phyloP scores from a whole-genome alignment of 805 yeast genomes.

The Candida nanaspora region DNA sequence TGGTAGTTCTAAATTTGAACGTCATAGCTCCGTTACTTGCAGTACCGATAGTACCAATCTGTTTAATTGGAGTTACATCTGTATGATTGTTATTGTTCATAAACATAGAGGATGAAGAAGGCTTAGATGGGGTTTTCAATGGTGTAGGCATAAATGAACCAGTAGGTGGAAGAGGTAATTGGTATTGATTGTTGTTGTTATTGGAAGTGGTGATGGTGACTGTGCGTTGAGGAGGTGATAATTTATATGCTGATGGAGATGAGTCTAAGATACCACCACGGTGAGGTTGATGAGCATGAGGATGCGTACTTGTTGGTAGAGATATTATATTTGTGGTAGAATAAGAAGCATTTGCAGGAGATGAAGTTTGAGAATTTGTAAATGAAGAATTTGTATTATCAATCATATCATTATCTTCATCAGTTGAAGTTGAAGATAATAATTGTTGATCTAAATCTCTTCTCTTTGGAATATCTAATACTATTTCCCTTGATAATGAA shows the following conservation, averaged over 20 bases:
- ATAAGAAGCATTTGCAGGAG: too few species aligned
- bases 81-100: neutral
- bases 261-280: neutral
- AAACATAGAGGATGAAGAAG: neutral
- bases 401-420: neutral
- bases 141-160: constrained; percentile 18
- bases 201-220: neutral
- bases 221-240: neutral
- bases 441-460: constrained; percentile 20
- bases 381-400: neutral
- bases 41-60: constrained; percentile 12
- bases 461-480: constrained; percentile 18
- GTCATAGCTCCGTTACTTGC: too few species aligned
- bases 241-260: constrained; percentile 1
- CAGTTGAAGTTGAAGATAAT: constrained; percentile 4
- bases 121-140: constrained; percentile 10
- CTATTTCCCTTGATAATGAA: constrained; percentile 22
- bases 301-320: too few species aligned
- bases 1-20: constrained; percentile 27
- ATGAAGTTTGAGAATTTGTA: constrained; percentile 2
- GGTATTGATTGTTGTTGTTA: neutral
- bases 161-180: constrained; percentile 10
- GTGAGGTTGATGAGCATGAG: too few species aligned
- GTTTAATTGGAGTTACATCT: constrained; percentile 3
- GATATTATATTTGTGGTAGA: too few species aligned